Conservation (phyloP, 495 filamentous ascomycete genomes). For the Rhypophila decipiens region DNA sequence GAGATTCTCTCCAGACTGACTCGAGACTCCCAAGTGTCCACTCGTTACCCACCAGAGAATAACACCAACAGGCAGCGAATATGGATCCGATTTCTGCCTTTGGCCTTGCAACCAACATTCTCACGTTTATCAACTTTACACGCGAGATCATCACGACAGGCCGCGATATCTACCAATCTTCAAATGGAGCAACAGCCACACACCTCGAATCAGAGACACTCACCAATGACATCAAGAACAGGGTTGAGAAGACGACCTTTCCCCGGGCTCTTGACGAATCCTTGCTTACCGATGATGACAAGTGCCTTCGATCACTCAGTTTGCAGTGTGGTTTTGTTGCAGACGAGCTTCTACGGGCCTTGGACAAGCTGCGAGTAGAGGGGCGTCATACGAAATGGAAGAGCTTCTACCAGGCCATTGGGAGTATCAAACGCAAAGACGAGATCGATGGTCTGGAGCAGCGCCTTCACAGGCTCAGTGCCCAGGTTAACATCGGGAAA, state of each 20-base stretch:
- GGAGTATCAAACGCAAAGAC: not conserved
- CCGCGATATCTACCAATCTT: not conserved
- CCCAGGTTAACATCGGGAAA: conserved; percentile 1
- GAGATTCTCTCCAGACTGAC: no score
- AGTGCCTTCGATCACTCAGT: not conserved
- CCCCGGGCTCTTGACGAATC: not conserved
- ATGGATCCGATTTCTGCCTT: not conserved
- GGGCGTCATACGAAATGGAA: not conserved
- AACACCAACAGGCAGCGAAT: no score
- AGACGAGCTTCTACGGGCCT: not conserved
- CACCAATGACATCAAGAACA: not conserved
- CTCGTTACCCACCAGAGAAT: no score
- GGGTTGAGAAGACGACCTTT: not conserved
- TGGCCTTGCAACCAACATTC: not conserved
- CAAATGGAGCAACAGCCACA: not conserved
- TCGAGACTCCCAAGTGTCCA: no score
- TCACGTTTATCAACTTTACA: conserved; percentile 1
- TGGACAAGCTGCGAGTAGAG: not conserved
- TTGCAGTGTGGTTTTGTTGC: not conserved
- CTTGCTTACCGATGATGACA: not conserved
- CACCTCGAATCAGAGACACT: not conserved
- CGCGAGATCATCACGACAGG: not conserved
- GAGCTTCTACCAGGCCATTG: not conserved
- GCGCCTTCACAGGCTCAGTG: not conserved
- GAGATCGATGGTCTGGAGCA: not conserved